Percentiles rank a stretch among this genome's conserved stretches.
phyloP scores from a whole-genome alignment of 2,329 filamentous ascomycete species.

The Tolypocladium cylindrosporum region DNA sequence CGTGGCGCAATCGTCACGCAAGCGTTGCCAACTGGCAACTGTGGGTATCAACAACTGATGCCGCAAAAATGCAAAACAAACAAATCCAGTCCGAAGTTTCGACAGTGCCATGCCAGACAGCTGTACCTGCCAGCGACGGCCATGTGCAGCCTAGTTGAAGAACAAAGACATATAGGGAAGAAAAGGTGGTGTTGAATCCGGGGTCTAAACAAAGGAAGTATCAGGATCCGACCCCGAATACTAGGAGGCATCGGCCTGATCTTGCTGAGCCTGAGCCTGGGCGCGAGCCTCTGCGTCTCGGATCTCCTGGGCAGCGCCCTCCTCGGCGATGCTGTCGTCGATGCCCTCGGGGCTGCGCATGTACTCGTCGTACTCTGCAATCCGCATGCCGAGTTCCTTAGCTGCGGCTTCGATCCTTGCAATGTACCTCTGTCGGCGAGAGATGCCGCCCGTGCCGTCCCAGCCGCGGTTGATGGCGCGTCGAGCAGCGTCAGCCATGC shows the following conservation, averaged over 20 bases:
- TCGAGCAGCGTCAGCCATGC: conserved; percentile 10
- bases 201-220: not conserved
- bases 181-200: not conserved
- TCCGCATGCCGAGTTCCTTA: conserved; percentile 42
- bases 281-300: not conserved
- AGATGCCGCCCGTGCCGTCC: conserved; percentile 31
- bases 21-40: not conserved
- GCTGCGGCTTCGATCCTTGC: conserved; percentile 44
- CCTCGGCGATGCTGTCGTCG: conserved; percentile 8
- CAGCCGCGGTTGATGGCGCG: conserved; percentile 28
- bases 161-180: not conserved
- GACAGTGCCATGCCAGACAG: not conserved
- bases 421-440: conserved; percentile 34
- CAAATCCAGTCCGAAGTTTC: not conserved
- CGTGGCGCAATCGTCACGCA: not conserved
- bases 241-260: conserved; percentile 5
- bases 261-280: conserved; percentile 7
- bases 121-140: not conserved
- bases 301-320: conserved; percentile 11
- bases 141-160: not conserved
- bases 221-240: not conserved
- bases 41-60: not conserved
- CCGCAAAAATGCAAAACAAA: not conserved
- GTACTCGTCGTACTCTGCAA: conserved; percentile 41
- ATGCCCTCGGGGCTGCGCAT: conserved; percentile 14